Evolutionary conservation across 129 eudicot genomes (phyloP).

Genomic region (Chrysanthemum seticuspe): DNA sequence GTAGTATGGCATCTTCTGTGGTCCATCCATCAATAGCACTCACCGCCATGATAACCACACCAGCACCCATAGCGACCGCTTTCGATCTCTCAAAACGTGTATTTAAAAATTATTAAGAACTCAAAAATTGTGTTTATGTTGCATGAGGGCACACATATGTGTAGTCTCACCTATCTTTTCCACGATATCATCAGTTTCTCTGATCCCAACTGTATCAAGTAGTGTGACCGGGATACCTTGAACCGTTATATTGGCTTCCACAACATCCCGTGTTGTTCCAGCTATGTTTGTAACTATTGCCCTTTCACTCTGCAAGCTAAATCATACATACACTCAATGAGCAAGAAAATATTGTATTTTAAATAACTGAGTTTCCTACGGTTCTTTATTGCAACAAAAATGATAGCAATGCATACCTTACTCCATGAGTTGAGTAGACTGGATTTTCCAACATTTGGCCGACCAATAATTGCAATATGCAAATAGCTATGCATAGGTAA

Average conservation of each 20-base stretch:
- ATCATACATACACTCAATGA: slow-evolving; percentile 38
- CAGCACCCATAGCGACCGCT: slow-evolving; percentile 86
- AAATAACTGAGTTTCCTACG: neutral
- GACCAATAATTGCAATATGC: too few species aligned
- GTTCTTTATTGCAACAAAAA: neutral
- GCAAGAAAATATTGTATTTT: neutral
- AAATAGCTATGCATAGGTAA: too few species aligned
- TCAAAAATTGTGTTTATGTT: too few species aligned
- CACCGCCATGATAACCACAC: slow-evolving; percentile 76
- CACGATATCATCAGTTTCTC: slow-evolving; percentile 86
- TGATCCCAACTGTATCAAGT: slow-evolving; percentile 95
- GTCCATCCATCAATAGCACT: slow-evolving; percentile 98
- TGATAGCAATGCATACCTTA: too few species aligned
- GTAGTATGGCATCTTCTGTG: slow-evolving; percentile 66
- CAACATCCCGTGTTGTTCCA: slow-evolving; percentile 91
- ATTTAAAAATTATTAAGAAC: slow-evolving; percentile 4
- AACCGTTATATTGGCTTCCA: slow-evolving; percentile 82
- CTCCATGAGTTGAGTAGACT: too few species aligned
- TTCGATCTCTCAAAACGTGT: slow-evolving; percentile 95
- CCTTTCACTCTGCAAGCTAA: slow-evolving; percentile 97
- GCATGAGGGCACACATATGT: too few species aligned
- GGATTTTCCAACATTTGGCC: too few species aligned
- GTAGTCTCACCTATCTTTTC: slow-evolving; percentile 76
- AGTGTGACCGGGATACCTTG: slow-evolving; percentile 92
- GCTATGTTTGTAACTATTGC: slow-evolving; percentile 97